Conservation (phyloP, 1,284 basidiomycete genomes). For the Vanrija sp. region DNA sequence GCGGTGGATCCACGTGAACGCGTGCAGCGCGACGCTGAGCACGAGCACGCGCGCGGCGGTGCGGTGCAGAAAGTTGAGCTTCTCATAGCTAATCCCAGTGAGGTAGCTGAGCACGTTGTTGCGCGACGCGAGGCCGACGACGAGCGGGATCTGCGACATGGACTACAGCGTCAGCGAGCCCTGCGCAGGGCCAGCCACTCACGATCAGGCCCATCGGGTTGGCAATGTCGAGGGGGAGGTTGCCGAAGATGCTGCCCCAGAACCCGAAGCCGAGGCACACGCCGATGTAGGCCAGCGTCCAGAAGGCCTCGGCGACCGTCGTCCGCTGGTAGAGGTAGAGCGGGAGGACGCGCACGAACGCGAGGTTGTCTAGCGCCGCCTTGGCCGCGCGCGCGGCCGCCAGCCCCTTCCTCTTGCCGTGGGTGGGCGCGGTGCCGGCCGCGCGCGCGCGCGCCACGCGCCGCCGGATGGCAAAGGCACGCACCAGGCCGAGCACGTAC, state of each 20-base stretch:
- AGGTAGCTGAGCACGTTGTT: conserved; percentile 61
- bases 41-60: conserved; percentile 29
- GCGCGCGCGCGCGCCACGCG: not conserved
- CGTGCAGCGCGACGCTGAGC: conserved; percentile 33
- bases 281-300: not conserved
- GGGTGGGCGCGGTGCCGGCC: not conserved
- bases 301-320: conserved; percentile 1
- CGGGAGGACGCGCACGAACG: conserved; percentile 1
- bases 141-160: conserved; percentile 56
- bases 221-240: conserved; percentile 1
- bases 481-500: conserved; percentile 1
- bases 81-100: conserved; percentile 62
- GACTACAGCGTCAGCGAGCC: not conserved
- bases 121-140: conserved; percentile 61
- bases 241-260: conserved; percentile 7
- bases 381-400: not conserved
- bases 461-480: conserved; percentile 7
- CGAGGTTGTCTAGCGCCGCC: not conserved
- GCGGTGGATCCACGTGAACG: conserved; percentile 17
- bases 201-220: conserved; percentile 6
- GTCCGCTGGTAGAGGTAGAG: not conserved
- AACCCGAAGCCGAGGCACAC: conserved; percentile 10
- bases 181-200: not conserved
- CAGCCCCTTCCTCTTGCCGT: not conserved
- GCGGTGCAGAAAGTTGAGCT: conserved; percentile 48